phyloP scores from a whole-genome alignment of 2,329 filamentous ascomycete species.

The Talaromyces sp. region DNA sequence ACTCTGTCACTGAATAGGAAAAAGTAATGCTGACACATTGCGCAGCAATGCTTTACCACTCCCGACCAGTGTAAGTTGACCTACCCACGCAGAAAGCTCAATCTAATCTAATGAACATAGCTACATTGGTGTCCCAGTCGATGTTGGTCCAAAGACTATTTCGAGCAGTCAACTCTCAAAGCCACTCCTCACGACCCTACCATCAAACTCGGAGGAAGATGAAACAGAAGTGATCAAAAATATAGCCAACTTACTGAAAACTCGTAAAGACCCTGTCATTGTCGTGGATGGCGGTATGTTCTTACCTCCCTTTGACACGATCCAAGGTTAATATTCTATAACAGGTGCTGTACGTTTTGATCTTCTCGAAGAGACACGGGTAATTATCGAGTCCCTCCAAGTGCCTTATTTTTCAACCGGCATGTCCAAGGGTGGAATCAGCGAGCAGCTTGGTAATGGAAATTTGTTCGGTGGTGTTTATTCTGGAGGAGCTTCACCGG shows the following conservation, averaged over 20 bases:
- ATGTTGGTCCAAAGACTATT: slow-evolving; percentile 6
- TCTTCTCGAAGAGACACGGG: background rate
- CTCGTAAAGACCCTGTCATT: background rate
- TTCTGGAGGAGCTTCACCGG: background rate
- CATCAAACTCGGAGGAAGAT: background rate
- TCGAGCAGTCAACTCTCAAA: background rate
- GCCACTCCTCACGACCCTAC: background rate
- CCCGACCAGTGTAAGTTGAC: slow-evolving; percentile 4
- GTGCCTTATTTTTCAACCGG: slow-evolving; percentile 10
- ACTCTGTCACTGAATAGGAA: background rate
- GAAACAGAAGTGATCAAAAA: background rate
- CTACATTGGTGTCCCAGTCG: slow-evolving; percentile 14
- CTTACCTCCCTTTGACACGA: too few relatives aligned
- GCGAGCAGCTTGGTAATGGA: background rate
- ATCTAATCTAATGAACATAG: background rate
- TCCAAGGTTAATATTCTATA: background rate
- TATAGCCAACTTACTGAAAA: background rate
- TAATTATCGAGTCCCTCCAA: background rate
- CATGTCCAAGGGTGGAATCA: slow-evolving; percentile 11
- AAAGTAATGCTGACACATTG: background rate
- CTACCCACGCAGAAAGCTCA: too few relatives aligned
- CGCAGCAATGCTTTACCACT: slow-evolving; percentile 12
- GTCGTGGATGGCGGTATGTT: slow-evolving; percentile 7
- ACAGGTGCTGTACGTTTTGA: slow-evolving; percentile 1
- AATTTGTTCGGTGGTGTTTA: slow-evolving; percentile 14